Evolutionary conservation across 768 basidiomycete genomes (phyloP).

Genomic region (Termitomyces bulborhizus): DNA sequence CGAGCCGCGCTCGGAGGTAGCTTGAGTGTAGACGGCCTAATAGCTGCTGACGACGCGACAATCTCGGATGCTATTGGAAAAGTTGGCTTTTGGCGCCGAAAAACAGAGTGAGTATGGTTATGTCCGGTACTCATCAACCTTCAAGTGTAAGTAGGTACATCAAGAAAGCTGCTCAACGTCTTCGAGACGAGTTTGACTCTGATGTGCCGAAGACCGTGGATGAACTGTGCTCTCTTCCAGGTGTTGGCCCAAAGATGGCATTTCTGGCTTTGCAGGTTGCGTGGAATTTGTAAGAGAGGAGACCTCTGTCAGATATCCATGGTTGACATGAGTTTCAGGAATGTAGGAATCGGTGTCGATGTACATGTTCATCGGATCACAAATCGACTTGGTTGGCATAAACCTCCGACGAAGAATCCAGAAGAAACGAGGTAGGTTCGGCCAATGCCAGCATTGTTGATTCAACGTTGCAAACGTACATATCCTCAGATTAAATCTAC

Average conservation of each 20-base stretch:
- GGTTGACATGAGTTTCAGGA: constrained; percentile 36
- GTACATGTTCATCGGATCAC: constrained; percentile 96
- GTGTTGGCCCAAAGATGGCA: constrained; percentile 97
- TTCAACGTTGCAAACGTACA: neutral
- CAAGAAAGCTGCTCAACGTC: constrained; percentile 61
- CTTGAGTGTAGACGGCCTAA: constrained; percentile 66
- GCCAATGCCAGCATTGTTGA: neutral
- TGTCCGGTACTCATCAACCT: neutral
- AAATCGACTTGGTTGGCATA: constrained; percentile 91
- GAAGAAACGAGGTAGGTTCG: constrained; percentile 73
- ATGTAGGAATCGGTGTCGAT: constrained; percentile 91
- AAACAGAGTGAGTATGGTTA: constrained; percentile 56
- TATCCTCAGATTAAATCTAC: constrained; percentile 54
- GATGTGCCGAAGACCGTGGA: constrained; percentile 90
- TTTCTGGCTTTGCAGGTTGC: constrained; percentile 79
- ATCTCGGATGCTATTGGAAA: constrained; percentile 77
- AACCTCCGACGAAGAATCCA: constrained; percentile 73
- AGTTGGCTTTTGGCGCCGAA: constrained; percentile 90
- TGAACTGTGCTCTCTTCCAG: constrained; percentile 79
- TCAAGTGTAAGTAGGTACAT: constrained; percentile 46
- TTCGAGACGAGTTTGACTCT: constrained; percentile 67
- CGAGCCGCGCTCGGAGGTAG: constrained; percentile 70
- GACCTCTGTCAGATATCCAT: neutral
- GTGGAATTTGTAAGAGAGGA: constrained; percentile 63
- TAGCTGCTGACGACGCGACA: constrained; percentile 52